Percentiles rank a stretch among this genome's conserved stretches.
phyloP scores from a whole-genome alignment of 2,329 filamentous ascomycete species.

The Nemania serpens region DNA sequence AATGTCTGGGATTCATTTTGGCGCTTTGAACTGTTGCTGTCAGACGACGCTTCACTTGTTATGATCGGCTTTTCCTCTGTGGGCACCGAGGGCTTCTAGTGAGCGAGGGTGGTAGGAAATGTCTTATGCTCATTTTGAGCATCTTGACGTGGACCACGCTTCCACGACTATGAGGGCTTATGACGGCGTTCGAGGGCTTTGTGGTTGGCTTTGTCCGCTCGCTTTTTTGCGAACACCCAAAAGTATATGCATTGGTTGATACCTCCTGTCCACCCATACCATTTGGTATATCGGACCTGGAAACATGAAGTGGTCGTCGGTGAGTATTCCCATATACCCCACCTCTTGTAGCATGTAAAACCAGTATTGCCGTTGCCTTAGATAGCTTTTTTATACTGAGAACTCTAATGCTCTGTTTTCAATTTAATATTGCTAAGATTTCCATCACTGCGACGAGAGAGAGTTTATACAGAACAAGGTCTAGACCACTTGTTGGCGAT shows the following conservation, averaged over 20 bases:
- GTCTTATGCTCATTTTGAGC: conserved; percentile 35
- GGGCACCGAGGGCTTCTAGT: conserved; percentile 43
- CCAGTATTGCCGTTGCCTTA: conserved; percentile 5
- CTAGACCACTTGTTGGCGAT: too few relatives aligned
- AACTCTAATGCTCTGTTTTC: too few relatives aligned
- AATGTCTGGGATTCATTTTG: conserved; percentile 29
- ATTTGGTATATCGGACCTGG: conserved; percentile 8
- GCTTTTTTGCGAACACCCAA: conserved; percentile 1
- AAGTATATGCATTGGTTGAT: conserved; percentile 16
- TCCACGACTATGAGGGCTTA: conserved; percentile 41
- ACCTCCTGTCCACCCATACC: conserved; percentile 2
- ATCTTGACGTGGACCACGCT: conserved; percentile 41
- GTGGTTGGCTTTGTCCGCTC: conserved; percentile 21
- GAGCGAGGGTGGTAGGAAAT: conserved; percentile 41
- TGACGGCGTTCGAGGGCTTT: conserved; percentile 43
- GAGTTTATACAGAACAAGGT: too few relatives aligned
- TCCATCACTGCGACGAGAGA: too few relatives aligned
- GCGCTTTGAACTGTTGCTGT: conserved; percentile 22
- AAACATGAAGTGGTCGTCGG: conserved; percentile 26
- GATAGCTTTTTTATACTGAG: conserved; percentile 21
- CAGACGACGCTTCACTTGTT: conserved; percentile 20
- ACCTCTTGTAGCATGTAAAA: conserved; percentile 13
- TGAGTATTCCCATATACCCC: conserved; percentile 38
- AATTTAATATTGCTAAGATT: too few relatives aligned
- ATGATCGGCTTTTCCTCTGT: conserved; percentile 42